A percentile compares a stretch with the other conserved stretches of the same genome.
Conservation (phyloP, 495 filamentous ascomycete genomes). For the Peziza echinospora region DNA sequence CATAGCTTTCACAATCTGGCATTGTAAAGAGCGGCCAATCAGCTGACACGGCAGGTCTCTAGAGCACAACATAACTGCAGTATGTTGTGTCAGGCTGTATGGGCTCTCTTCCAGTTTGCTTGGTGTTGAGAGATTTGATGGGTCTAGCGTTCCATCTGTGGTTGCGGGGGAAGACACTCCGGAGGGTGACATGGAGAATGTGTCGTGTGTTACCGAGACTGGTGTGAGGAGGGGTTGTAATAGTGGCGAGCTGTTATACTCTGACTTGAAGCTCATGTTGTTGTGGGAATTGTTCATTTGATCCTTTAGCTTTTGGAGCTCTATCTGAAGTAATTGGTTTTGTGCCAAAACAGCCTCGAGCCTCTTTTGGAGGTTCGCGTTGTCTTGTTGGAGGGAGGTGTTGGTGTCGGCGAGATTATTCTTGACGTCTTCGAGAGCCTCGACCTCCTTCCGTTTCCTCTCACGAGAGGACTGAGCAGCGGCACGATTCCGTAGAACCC, state of each 20-base stretch:
- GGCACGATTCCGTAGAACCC: constrained; percentile 83
- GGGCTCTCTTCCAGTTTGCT: background rate
- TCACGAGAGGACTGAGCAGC: constrained; percentile 92
- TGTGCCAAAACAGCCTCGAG: constrained; percentile 41
- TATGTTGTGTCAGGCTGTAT: constrained; percentile 95
- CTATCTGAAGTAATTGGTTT: constrained; percentile 41
- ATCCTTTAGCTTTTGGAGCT: constrained; percentile 41
- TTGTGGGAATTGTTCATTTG: constrained; percentile 32
- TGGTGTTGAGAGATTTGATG: background rate
- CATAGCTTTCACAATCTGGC: too few relatives aligned
- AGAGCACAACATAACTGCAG: constrained; percentile 95
- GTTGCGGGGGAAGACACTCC: constrained; percentile 13
- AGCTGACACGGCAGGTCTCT: constrained; percentile 87
- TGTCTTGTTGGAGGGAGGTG: constrained; percentile 33
- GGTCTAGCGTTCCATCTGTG: background rate
- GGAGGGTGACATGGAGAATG: constrained; percentile 6
- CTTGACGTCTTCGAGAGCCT: constrained; percentile 63
- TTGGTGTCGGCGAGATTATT: constrained; percentile 44
- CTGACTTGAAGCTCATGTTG: constrained; percentile 19
- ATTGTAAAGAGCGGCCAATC: constrained; percentile 1
- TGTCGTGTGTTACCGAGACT: background rate
- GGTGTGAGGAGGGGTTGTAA: constrained; percentile 3
- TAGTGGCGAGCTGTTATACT: constrained; percentile 7
- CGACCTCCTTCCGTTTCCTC: constrained; percentile 83
- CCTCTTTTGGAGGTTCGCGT: constrained; percentile 43